Conservation (phyloP, 306 rosid genomes). For the Fagus crenata region DNA sequence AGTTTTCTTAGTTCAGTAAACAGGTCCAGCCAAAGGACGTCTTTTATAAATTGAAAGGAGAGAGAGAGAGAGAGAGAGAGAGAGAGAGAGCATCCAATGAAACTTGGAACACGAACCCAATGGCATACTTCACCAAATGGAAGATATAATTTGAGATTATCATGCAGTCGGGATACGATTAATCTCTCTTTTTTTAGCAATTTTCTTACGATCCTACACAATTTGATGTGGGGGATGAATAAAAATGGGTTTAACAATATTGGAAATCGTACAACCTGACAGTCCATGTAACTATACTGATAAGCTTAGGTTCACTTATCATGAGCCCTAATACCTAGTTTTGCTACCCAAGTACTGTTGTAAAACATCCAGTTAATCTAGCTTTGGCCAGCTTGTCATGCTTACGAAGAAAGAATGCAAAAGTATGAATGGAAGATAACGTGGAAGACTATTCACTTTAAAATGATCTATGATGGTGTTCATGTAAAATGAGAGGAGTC, state of each 20-base stretch:
- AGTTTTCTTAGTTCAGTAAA: neutral
- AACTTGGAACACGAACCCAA: neutral
- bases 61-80: neutral
- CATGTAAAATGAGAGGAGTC: neutral
- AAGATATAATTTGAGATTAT: neutral
- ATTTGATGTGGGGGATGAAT: neutral
- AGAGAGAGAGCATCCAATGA: neutral
- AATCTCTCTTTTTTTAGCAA: neutral
- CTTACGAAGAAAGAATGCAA: neutral
- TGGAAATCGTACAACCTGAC: neutral
- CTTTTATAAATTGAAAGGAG: constrained; percentile 6
- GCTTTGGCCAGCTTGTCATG: neutral
- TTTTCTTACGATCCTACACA: neutral
- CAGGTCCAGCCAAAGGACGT: neutral
- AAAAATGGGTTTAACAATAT: neutral
- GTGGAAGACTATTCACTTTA: neutral
- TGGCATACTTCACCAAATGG: neutral
- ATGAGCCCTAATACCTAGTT: neutral
- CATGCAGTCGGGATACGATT: neutral
- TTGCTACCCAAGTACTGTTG: neutral
- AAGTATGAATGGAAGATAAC: neutral
- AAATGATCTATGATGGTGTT: neutral
- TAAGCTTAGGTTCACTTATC: neutral
- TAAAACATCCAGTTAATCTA: neutral
- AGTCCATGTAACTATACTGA: neutral